Evolutionary conservation across 179 eudicot genomes (phyloP), one percentile per base, ranked within the genome.

Genomic region (Heliamphora pulchella): DNA sequence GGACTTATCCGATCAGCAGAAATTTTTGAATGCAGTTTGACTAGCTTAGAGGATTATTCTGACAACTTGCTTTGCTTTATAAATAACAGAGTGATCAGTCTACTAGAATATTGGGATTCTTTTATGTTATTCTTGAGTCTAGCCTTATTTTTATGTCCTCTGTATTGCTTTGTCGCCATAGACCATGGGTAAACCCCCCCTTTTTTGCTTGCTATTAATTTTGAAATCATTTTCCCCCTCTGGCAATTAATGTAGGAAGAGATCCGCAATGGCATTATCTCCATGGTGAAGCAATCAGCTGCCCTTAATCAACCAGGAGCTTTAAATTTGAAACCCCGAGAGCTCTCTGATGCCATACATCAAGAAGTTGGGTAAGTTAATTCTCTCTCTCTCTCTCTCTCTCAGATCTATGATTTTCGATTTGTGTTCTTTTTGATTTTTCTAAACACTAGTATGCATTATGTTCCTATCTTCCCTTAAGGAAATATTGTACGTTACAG

Each of bases 321-420:
- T 15, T 97, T 90, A 81, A 90, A 81, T 81, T 83, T 93, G 94
- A 91, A 90, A 80, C 90, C 90, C 22, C 87, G 93, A 62, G 90
- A 93, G 81, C 92, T 95, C 53, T 88, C 93, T 84, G 98, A 95
- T 83, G 91, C 97, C 66, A 91, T 95, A 82, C 91, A 95, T 84
- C 89, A 87, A 78, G 98, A 95, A 81, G 85, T 95, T 77, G 88
- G 94, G 98, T 94, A 80, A 78, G 91, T 82, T 66, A 31, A 31
- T 31, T n/a, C n/a, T n/a, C n/a, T 31, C 31, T 31, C 31, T 31
- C 31, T 31, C 9, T 76, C 75, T 18, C 20, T 61, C 1, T 54
- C 8, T 18, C 43, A 20, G 5, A 59, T 43, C 3, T 53, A 18
- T 79, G 62, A 0, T 76, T 48, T 14, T 13, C 15, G 15, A 17